Base-by-base conservation (phyloP, 371 early-diverging fungal genomes). In the Apophysomyces variabilis region DNA sequence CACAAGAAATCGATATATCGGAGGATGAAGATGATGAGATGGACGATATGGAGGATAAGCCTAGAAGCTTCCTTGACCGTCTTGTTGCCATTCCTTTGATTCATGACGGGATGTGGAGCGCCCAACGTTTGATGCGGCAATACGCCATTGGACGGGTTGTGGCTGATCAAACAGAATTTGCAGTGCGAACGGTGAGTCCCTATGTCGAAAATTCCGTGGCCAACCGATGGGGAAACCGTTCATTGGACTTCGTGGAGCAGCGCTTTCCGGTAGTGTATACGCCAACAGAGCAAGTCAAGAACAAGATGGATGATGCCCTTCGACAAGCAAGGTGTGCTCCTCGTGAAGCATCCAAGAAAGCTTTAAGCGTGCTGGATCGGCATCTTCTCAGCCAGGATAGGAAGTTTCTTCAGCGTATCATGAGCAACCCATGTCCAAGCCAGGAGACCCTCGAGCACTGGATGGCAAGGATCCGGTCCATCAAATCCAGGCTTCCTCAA, bases 141-240 rank as follows among this genome's bases (percentile, higher is more conserved):
- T 50, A 50, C 11, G 16, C 16, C 11, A 9, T 50, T 50, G 54
- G 54, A 7, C 54, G 21, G 21, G 21, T 50, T 50, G 54, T 50
- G 7, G 54, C 21, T 21, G 8, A 50, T 8, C 54, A 50, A 26
- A 50, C 54, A 21, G 54, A 50, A 2, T 21, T 50, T 21, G 54
- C 54, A 9, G 54, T 50, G 54, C n/a, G 54, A 50, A 50, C 18
- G 4, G 21, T 50, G 7, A 50, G 54, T 32, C 54, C n/a, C 1
- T 50, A 26, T 21, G 54, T 50, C 8, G 54, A 50, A 21, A 50
- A 50, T 21, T 50, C 54, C 21, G 21, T 50, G 18, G 54, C 54
- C 21, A 50, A 50, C 21, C 16, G 9, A 18, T 21, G 16, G 54
- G 54, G 54, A 4, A 16, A 50, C 21, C 54, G 54, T 21, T 50